A percentile compares a stretch with the other conserved stretches of the same genome.
Conservation (phyloP, 1,139 yeast species). For the Lodderomyces beijingensis region DNA sequence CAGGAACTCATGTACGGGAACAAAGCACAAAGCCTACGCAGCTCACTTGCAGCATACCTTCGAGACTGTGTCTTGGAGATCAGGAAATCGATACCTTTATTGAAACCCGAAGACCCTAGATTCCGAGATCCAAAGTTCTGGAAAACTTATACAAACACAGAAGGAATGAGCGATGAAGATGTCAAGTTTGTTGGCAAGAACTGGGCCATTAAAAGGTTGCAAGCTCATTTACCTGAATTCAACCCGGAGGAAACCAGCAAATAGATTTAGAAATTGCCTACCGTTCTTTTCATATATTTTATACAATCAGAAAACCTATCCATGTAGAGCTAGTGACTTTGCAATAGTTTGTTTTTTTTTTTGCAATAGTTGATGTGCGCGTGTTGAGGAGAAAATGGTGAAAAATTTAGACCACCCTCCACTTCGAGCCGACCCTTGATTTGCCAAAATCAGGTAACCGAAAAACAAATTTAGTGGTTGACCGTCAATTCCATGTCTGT, state of each 20-base stretch:
- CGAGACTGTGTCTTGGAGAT: constrained; percentile 61
- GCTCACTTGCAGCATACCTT: constrained; percentile 64
- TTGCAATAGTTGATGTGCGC: too few species aligned
- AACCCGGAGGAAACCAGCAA: constrained; percentile 15
- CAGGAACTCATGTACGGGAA: constrained; percentile 58
- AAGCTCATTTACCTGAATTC: constrained; percentile 48
- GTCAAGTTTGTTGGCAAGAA: constrained; percentile 68
- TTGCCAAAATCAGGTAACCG: too few species aligned
- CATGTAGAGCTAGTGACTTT: too few species aligned
- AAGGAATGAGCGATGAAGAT: constrained; percentile 65
- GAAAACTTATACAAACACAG: constrained; percentile 58
- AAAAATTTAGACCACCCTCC: too few species aligned
- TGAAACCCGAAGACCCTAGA: constrained; percentile 54
- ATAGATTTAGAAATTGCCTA: too few species aligned
- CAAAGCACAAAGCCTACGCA: constrained; percentile 60
- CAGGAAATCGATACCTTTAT: constrained; percentile 48
- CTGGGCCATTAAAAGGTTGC: constrained; percentile 75
- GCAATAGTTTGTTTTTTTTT: too few species aligned
- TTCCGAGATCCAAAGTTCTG: constrained; percentile 69
- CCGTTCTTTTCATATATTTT: too few species aligned
- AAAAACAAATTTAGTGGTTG: too few species aligned
- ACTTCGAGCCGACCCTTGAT: too few species aligned
- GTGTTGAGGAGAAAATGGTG: too few species aligned
- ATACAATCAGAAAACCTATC: too few species aligned
- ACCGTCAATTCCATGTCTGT: too few species aligned